These are phyloP conservation scores for Arthrocladium fulminans DNA, from an alignment of 2,329 filamentous ascomycete species.

Conservation along the genomic window DNA sequence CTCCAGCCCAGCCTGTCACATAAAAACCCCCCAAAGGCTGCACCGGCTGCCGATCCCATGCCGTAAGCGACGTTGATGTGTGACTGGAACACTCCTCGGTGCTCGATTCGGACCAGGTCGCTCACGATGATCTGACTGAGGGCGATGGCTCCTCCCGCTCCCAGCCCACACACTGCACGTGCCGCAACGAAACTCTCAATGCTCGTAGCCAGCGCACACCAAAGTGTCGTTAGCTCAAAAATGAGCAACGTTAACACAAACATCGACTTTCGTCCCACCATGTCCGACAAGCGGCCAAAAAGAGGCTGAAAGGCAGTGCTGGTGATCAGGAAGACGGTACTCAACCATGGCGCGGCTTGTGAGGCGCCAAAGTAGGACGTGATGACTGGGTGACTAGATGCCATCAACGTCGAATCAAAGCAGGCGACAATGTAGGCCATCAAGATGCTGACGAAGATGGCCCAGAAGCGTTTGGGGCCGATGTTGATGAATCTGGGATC, in stretches of 20 bases:
- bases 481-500: constrained; percentile 15
- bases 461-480: constrained; percentile 45
- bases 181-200: constrained; percentile 59
- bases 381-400: constrained; percentile 69
- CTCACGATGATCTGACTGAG: constrained; percentile 55
- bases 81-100: constrained; percentile 66
- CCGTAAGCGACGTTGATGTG: constrained; percentile 65
- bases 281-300: constrained; percentile 63
- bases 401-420: constrained; percentile 75
- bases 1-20: constrained; percentile 67
- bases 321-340: constrained; percentile 67
- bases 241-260: constrained; percentile 56
- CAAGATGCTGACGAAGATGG: constrained; percentile 53
- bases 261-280: constrained; percentile 50
- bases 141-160: constrained; percentile 61
- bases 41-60: constrained; percentile 58
- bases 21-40: constrained; percentile 61
- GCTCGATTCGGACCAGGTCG: constrained; percentile 54
- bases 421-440: constrained; percentile 47
- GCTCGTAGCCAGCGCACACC: constrained; percentile 53
- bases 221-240: constrained; percentile 56
- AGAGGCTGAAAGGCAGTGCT: constrained; percentile 70
- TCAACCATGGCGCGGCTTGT: constrained; percentile 73
- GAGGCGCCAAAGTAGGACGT: constrained; percentile 70
- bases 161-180: constrained; percentile 52